A percentile compares a stretch with the other conserved stretches of the same genome.
Conservation (phyloP, 2,329 filamentous ascomycete species). For the Trichoderma arundinaceum region DNA sequence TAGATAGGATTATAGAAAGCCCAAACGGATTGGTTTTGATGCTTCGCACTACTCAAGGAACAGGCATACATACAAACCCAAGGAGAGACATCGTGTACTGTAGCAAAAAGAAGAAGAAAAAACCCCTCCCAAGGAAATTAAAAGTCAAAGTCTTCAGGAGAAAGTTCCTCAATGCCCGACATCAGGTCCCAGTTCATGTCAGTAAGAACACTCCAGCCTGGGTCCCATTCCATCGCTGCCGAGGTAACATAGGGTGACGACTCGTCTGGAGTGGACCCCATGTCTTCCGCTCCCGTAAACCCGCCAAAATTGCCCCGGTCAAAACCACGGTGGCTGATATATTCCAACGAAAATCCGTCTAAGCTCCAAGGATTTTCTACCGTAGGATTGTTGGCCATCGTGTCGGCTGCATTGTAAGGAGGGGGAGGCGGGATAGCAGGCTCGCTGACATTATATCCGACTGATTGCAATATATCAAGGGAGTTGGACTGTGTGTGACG, state of each 20-base stretch:
- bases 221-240: conserved; percentile 27
- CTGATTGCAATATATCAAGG: neutral
- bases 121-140: neutral
- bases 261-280: conserved; percentile 1
- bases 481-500: neutral
- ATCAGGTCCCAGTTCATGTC: conserved; percentile 24
- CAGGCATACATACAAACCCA: too few relatives aligned
- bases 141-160: conserved; percentile 12
- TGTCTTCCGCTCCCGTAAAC: conserved; percentile 5
- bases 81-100: too few relatives aligned
- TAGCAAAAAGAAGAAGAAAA: neutral
- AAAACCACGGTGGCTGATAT: conserved; percentile 23
- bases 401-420: conserved; percentile 13
- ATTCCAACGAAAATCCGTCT: conserved; percentile 11
- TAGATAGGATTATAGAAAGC: too few relatives aligned
- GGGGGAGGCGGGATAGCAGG: conserved; percentile 5
- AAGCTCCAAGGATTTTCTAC: conserved; percentile 23
- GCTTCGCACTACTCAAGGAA: too few relatives aligned
- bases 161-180: conserved; percentile 10
- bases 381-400: conserved; percentile 13
- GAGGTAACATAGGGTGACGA: conserved; percentile 1
- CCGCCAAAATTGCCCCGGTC: conserved; percentile 18
- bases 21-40: too few relatives aligned
- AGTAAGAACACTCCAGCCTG: conserved; percentile 23
- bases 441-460: conserved; percentile 5